Conservation (phyloP, 176 grass and related monocot genomes). For the Musa acuminata region DNA sequence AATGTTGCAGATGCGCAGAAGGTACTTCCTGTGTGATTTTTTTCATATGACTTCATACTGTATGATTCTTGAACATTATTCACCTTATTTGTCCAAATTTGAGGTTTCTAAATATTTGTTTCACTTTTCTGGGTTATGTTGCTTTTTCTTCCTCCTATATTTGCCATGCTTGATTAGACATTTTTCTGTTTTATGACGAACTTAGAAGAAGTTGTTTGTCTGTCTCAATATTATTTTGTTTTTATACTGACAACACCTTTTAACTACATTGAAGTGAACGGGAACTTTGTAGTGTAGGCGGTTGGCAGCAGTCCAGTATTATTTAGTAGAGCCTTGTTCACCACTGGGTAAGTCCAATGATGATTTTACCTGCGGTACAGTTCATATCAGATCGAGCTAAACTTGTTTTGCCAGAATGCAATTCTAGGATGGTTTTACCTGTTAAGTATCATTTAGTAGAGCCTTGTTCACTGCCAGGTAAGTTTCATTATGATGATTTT, state of each 20-base stretch:
- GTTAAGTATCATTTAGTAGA: too few relatives aligned
- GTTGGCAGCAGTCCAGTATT: conserved; percentile 45
- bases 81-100: not conserved
- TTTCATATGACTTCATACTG: not conserved
- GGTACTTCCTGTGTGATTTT: conserved; percentile 32
- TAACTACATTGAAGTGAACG: conserved; percentile 50
- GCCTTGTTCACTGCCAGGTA: too few relatives aligned
- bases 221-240: not conserved
- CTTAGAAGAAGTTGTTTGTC: not conserved
- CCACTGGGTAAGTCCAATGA: too few relatives aligned
- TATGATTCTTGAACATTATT: not conserved
- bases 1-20: not conserved
- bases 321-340: too few relatives aligned
- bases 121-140: too few relatives aligned
- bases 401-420: too few relatives aligned
- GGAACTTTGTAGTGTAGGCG: conserved; percentile 95
- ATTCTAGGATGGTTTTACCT: too few relatives aligned
- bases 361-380: too few relatives aligned
- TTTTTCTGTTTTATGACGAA: not conserved
- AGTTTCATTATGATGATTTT: too few relatives aligned
- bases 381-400: too few relatives aligned
- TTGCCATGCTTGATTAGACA: conserved; percentile 4
- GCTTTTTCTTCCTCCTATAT: not conserved
- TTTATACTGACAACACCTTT: not conserved
- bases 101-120: too few relatives aligned